Base-by-base conservation (phyloP, 345 rosid species). In the Sisymbrium altissimum region DNA sequence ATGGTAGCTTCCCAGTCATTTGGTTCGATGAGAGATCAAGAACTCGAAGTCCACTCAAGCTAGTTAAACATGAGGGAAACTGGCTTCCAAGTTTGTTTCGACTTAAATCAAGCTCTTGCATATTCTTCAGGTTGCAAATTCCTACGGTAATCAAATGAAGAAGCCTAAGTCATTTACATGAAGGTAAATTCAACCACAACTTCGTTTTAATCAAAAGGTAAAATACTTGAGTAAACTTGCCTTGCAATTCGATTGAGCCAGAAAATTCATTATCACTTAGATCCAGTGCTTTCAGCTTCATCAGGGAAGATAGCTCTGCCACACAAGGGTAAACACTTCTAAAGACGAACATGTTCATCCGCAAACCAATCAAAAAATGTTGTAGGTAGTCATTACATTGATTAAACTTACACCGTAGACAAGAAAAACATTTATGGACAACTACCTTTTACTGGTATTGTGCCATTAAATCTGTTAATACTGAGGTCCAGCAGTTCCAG, bases 31-130 rank as follows among this genome's bases (percentile, higher is more conserved):
- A 39, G 15, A 72, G 36, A 43, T 43, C 77, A 43, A 72, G 58
- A 46, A 70, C 67, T 33, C 67, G 29, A 35, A 70, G 59, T 70
- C 27, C 13, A 19, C 2, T 45, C 7, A 70, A 46, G 13, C 8
- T 9, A 32, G 27, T 35, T 13, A 70, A 58, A 2, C 74, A 70
- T 13, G 1, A 0, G 18, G 74, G 74, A 59, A 70, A n/a, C 38
- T 45, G 17, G 2, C 74, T 35, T 5, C 1, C 25, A 0, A 70
- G 49, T 6, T 59, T 58, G 66, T 70, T 70, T 9, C 3, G 2
- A n/a, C 66, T 57, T 3, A 70, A 5, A 35, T 59, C 58, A 5
- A 70, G 74, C 58, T 70, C 74, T 36, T 46, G 46, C 57, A 70
- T 5, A 21, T 70, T 59, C 56, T 70, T 59, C 48, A 70, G 0